A percentile compares a stretch with the other conserved stretches of the same genome.
Evolutionary conservation across 257 asterid genomes (phyloP).

Genomic region (Gynochthodes officinalis): DNA sequence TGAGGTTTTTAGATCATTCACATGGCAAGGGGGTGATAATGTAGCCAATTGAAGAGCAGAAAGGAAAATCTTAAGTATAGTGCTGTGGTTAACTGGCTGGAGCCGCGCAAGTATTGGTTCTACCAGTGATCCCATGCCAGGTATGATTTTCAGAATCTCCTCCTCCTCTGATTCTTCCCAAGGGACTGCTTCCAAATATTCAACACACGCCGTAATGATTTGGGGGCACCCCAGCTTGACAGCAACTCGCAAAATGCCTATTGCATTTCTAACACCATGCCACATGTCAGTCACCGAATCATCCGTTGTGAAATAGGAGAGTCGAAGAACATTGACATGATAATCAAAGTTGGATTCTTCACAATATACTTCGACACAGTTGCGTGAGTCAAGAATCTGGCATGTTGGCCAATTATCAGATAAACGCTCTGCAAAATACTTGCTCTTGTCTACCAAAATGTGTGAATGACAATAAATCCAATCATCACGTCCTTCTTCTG

Average conservation of each 20-base stretch:
- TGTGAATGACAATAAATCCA: constrained; percentile 79
- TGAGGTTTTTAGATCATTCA: constrained; percentile 62
- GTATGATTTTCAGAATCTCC: constrained; percentile 68
- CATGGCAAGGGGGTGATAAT: constrained; percentile 48
- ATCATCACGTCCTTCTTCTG: constrained; percentile 79
- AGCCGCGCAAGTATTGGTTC: constrained; percentile 71
- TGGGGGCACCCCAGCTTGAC: constrained; percentile 69
- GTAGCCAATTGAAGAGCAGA: constrained; percentile 74
- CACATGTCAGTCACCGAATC: constrained; percentile 38
- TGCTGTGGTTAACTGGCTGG: constrained; percentile 56
- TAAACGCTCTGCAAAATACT: constrained; percentile 72
- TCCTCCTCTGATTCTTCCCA: constrained; percentile 98
- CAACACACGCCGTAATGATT: constrained; percentile 59
- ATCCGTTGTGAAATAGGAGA: constrained; percentile 45
- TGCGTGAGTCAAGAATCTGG: constrained; percentile 83
- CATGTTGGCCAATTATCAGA: constrained; percentile 84
- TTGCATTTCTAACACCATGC: constrained; percentile 62
- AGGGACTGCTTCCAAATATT: constrained; percentile 84
- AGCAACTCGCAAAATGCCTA: constrained; percentile 65
- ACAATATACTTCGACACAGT: constrained; percentile 82
- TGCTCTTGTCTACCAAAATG: constrained; percentile 51
- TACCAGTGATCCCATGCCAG: constrained; percentile 62
- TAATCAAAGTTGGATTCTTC: constrained; percentile 67
- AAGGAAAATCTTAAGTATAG: constrained; percentile 48
- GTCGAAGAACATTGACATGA: constrained; percentile 58